A percentile compares a stretch with the other conserved stretches of the same genome.
Evolutionary conservation across 2,329 filamentous ascomycete genomes (phyloP).

Genomic region (Fusarium sp.): DNA sequence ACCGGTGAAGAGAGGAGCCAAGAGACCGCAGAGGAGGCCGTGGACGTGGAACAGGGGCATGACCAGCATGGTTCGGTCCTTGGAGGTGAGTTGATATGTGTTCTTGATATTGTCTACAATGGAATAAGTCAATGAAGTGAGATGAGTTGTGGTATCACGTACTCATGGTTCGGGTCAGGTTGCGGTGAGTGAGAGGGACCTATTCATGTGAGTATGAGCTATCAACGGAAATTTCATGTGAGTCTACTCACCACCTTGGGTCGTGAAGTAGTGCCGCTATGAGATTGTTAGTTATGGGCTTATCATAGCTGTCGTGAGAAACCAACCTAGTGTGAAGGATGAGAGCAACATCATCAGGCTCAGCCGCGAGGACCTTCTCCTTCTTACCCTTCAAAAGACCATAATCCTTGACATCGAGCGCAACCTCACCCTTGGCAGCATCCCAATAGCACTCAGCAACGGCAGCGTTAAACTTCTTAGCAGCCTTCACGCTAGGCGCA

Average conservation of each 20-base stretch:
- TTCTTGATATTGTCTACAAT: slow-evolving; percentile 76
- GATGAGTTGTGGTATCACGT: slow-evolving; percentile 21
- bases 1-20: slow-evolving; percentile 80
- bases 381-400: slow-evolving; percentile 70
- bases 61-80: slow-evolving; percentile 85
- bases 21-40: slow-evolving; percentile 84
- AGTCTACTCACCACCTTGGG: slow-evolving; percentile 77
- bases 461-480: slow-evolving; percentile 83
- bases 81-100: slow-evolving; percentile 78
- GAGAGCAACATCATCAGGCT: slow-evolving; percentile 83
- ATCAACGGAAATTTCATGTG: neutral
- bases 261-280: slow-evolving; percentile 81
- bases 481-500: slow-evolving; percentile 80
- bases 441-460: slow-evolving; percentile 90
- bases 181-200: slow-evolving; percentile 83
- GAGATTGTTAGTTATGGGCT: slow-evolving; percentile 39
- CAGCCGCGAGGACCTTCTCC: slow-evolving; percentile 60
- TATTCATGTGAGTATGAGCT: slow-evolving; percentile 46
- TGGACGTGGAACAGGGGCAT: slow-evolving; percentile 95
- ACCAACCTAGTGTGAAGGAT: slow-evolving; percentile 79
- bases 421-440: slow-evolving; percentile 71
- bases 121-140: slow-evolving; percentile 43
- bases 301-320: neutral
- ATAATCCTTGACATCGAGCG: slow-evolving; percentile 81
- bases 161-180: slow-evolving; percentile 85